phyloP scores from a whole-genome alignment of 2,329 filamentous ascomycete species.

The Thyridium curvatum region DNA sequence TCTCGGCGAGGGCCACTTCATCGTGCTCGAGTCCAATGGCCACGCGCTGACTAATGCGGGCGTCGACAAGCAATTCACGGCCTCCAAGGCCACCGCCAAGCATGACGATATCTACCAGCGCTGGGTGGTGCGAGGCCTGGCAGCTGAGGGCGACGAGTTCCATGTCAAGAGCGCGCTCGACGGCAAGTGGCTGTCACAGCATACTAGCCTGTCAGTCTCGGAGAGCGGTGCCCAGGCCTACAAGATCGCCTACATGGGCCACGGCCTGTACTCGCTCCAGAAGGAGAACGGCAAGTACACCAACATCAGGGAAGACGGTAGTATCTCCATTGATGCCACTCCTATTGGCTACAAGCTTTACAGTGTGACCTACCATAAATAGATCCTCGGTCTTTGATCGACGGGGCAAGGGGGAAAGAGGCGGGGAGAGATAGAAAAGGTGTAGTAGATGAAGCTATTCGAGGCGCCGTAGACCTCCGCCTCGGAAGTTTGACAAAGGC shows the following conservation, averaged over 20 bases:
- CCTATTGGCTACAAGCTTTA: constrained; percentile 12
- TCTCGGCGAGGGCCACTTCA: constrained; percentile 47
- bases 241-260: constrained; percentile 15
- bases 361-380: constrained; percentile 15
- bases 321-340: constrained; percentile 8
- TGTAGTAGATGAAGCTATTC: too few species aligned
- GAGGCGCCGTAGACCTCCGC: too few species aligned
- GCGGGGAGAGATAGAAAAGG: too few species aligned
- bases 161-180: constrained; percentile 16
- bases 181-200: constrained; percentile 13
- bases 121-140: constrained; percentile 39
- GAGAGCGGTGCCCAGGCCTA: constrained; percentile 14
- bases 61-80: constrained; percentile 8
- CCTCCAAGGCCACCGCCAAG: constrained; percentile 16
- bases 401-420: background rate
- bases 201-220: constrained; percentile 8
- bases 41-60: constrained; percentile 31
- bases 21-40: constrained; percentile 41
- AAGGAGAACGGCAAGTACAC: constrained; percentile 17
- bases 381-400: background rate
- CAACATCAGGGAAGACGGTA: constrained; percentile 10
- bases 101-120: constrained; percentile 37
- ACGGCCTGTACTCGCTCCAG: constrained; percentile 14
- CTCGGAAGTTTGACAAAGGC: too few species aligned
- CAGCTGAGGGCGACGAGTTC: constrained; percentile 17